Conservation (phyloP, 305 asterid genomes). For the Petunia hybrid region DNA sequence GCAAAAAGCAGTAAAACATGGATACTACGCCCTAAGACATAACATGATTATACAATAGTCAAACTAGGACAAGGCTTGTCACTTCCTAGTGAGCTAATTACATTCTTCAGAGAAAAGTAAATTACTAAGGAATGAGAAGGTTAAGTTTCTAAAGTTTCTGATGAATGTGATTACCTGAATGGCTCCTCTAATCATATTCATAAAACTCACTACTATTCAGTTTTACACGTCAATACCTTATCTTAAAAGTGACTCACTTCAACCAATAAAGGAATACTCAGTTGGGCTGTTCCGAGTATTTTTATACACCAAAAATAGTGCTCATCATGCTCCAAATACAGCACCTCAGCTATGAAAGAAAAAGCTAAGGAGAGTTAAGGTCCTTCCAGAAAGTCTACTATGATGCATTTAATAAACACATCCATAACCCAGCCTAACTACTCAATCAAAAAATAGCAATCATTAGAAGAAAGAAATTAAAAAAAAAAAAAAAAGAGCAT, state of each 20-base stretch:
- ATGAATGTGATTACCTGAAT: background rate
- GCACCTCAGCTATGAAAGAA: background rate
- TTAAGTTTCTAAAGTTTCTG: background rate
- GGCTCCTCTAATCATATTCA: background rate
- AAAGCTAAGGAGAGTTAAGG: constrained; percentile 18
- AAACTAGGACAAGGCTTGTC: background rate
- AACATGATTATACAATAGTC: constrained; percentile 2
- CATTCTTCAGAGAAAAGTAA: background rate
- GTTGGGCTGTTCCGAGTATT: background rate
- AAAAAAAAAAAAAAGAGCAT: background rate
- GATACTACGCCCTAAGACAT: background rate
- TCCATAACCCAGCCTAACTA: background rate
- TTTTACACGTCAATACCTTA: constrained; percentile 8
- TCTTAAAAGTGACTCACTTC: background rate
- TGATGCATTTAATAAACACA: background rate
- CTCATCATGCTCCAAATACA: background rate
- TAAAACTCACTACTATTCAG: constrained; percentile 6
- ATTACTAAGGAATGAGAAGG: background rate
- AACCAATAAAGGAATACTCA: background rate
- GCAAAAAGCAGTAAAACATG: constrained; percentile 21
- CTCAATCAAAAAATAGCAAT: constrained; percentile 10
- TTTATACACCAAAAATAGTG: background rate
- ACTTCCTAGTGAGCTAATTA: constrained; percentile 21
- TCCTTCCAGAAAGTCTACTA: constrained; percentile 17
- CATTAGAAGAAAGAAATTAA: background rate